Evolutionary conservation across 2,329 filamentous ascomycete genomes (phyloP).

Genomic region (Exophiala lecanii-corni): DNA sequence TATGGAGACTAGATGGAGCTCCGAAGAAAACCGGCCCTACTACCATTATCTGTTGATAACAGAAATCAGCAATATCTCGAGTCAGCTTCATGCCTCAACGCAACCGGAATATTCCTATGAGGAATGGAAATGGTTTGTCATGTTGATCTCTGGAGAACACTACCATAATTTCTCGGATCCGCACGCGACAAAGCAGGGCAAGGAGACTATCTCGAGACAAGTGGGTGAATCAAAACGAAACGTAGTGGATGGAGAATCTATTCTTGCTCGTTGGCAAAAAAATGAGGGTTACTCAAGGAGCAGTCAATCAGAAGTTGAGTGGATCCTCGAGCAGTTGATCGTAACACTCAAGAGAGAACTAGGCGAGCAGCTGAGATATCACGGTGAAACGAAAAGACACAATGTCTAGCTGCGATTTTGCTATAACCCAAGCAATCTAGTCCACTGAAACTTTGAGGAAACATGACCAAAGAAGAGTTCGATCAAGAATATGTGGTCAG

Average conservation of each 20-base stretch:
- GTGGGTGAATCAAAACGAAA: background rate
- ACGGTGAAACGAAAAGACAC: too few species aligned
- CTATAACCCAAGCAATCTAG: too few species aligned
- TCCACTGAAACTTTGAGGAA: too few species aligned
- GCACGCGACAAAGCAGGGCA: background rate
- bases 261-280: background rate
- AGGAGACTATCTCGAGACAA: background rate
- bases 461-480: too few species aligned
- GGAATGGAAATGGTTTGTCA: slow-evolving; percentile 15
- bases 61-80: slow-evolving; percentile 26
- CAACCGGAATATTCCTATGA: slow-evolving; percentile 23
- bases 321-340: background rate
- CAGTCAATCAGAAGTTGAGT: background rate
- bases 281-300: slow-evolving; percentile 1
- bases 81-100: slow-evolving; percentile 25
- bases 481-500: too few species aligned
- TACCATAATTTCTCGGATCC: background rate
- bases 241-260: background rate
- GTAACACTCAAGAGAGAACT: slow-evolving; percentile 1
- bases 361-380: too few species aligned
- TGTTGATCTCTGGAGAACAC: slow-evolving; percentile 2
- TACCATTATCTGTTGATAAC: slow-evolving; percentile 23
- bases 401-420: too few species aligned
- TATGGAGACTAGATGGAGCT: background rate
- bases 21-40: slow-evolving; percentile 3